Conservation (phyloP, 768 basidiomycete genomes). For the Tricholomella constricta region DNA sequence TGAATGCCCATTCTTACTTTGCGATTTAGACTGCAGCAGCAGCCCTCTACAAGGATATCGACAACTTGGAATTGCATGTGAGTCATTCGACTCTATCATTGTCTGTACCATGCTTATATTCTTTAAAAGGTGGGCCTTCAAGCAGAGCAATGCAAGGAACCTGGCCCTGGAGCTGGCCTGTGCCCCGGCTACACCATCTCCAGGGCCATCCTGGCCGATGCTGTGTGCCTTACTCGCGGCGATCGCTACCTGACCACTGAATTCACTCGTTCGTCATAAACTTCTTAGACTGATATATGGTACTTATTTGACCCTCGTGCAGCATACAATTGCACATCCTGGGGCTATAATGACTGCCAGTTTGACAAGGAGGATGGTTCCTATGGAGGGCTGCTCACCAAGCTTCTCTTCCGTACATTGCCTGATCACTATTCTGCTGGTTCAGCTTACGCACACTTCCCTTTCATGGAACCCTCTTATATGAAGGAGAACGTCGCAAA, state of each 20-base stretch:
- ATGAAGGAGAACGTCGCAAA: constrained; percentile 44
- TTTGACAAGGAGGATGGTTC: constrained; percentile 66
- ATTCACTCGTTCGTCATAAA: constrained; percentile 63
- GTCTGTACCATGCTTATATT: background rate
- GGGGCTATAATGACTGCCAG: constrained; percentile 78
- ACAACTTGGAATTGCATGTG: constrained; percentile 80
- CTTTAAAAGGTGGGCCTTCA: constrained; percentile 57
- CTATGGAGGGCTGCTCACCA: constrained; percentile 73
- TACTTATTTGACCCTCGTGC: background rate
- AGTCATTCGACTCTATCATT: constrained; percentile 19
- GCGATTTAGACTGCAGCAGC: constrained; percentile 56
- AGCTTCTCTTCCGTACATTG: constrained; percentile 70
- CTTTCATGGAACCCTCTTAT: constrained; percentile 65
- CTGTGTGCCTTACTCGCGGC: constrained; percentile 73
- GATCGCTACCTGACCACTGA: constrained; percentile 81
- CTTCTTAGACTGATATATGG: background rate
- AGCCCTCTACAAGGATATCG: constrained; percentile 67
- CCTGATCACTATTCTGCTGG: constrained; percentile 67
- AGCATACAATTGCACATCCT: constrained; percentile 76
- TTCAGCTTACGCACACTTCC: constrained; percentile 78
- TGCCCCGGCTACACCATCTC: constrained; percentile 86
- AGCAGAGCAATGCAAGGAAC: constrained; percentile 70
- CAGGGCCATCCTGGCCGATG: constrained; percentile 81
- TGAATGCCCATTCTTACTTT: background rate
- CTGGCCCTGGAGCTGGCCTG: constrained; percentile 69